phyloP scores from a whole-genome alignment of 73 alveolate genomes.

The Paramecium biaurelia region DNA sequence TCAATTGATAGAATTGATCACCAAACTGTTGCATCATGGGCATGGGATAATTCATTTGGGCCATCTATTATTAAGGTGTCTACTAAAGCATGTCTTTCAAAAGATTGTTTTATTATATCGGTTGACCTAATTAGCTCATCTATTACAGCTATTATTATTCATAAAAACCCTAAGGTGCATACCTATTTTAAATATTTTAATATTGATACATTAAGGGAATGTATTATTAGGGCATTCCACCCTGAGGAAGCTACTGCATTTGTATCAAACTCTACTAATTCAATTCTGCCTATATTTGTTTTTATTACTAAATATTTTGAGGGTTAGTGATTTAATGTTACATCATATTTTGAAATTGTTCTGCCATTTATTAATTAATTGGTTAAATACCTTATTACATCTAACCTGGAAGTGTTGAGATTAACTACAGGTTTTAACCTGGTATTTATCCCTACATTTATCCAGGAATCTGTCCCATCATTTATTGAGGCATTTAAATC shows the following conservation, averaged over 20 bases:
- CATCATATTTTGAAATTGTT: not conserved
- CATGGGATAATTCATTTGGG: not conserved
- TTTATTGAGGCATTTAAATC: not conserved
- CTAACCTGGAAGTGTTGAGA: not conserved
- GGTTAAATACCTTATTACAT: not conserved
- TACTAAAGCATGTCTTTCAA: not conserved
- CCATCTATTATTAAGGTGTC: not conserved
- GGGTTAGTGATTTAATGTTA: not conserved
- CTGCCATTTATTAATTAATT: not conserved
- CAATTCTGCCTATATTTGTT: not conserved
- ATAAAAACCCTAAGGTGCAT: not conserved
- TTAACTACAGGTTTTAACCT: not conserved
- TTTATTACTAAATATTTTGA: not conserved
- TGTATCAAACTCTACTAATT: not conserved
- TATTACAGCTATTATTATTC: not conserved
- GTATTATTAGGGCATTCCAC: not conserved
- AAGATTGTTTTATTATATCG: not conserved
- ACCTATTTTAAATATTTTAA: not conserved
- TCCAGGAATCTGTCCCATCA: not conserved
- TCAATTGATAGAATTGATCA: not conserved
- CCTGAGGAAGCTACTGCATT: not conserved
- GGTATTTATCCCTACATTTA: not conserved
- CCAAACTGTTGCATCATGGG: not conserved
- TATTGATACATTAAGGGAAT: not conserved
- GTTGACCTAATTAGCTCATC: not conserved